These are phyloP conservation scores for Sextonia rubra DNA, from an alignment of 164 flowering plant genomes.

Conservation along the genomic window DNA sequence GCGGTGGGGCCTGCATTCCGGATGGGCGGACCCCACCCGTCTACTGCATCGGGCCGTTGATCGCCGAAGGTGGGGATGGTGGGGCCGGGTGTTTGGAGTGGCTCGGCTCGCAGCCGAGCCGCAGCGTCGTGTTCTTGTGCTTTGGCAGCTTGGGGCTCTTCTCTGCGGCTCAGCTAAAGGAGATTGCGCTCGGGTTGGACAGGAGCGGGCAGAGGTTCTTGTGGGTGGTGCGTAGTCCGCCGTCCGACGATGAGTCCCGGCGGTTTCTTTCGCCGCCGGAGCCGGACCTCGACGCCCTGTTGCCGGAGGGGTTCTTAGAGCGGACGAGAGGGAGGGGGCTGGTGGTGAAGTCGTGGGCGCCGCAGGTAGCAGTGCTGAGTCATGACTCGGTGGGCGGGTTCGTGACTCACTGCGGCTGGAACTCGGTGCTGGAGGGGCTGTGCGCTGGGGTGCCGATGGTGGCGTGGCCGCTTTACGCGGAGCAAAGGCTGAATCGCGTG, in stretches of 20 bases:
- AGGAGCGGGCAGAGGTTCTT: conserved; percentile 34
- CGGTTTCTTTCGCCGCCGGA: conserved; percentile 14
- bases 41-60: conserved; percentile 27
- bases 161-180: conserved; percentile 26
- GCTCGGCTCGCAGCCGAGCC: conserved; percentile 37
- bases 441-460: conserved; percentile 44
- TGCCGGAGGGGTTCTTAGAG: conserved; percentile 37
- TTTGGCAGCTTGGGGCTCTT: conserved; percentile 43
- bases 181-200: conserved; percentile 45
- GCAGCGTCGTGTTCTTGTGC: conserved; percentile 39
- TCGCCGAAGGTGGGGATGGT: conserved; percentile 6
- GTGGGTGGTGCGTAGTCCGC: conserved; percentile 45
- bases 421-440: conserved; percentile 38
- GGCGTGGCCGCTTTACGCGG: conserved; percentile 49
- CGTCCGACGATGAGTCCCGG: conserved; percentile 6
- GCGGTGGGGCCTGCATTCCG: conserved; percentile 5
- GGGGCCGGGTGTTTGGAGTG: conserved; percentile 29
- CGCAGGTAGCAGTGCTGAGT: conserved; percentile 36
- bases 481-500: conserved; percentile 29
- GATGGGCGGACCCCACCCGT: conserved; percentile 14
- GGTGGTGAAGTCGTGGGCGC: conserved; percentile 41
- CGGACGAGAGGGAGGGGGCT: conserved; percentile 28
- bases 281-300: conserved; percentile 21
- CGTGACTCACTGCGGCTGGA: conserved; percentile 52
- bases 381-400: conserved; percentile 39